Evolutionary conservation across 495 filamentous ascomycete species (phyloP), one percentile per base, ranked within the genome.

Genomic region (Aspergillus ostianus): DNA sequence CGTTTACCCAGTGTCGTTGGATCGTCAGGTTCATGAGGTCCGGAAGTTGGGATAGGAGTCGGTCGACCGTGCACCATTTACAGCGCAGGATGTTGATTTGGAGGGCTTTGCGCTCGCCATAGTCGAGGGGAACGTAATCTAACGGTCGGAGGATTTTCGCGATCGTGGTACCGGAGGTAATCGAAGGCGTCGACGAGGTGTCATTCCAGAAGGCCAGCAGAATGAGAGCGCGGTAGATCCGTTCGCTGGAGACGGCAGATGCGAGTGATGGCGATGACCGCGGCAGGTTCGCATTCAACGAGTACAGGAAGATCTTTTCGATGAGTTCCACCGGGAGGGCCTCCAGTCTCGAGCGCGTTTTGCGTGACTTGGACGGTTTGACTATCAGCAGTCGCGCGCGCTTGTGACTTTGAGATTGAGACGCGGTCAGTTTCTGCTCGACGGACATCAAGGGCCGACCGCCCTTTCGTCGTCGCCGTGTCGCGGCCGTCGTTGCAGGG

Each of bases 311-410:
- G 36, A 85, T 81, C 52, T 72, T 66, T 64, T 84, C 77, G 32
- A 86, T 68, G 9, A 86, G 55, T 59, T 86, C 84, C 2, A 75
- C 73, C 1, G 82, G 84, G 1, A 86, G 68, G 12, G 63, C 61
- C 62, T 85, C 84, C 6, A 86, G 69, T 18, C 55, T 58, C 6
- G 77, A 79, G 7, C 61, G 63, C 6, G 62, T 65, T 51, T 57
- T 68, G 46, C 58, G 60, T 4, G 52, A 47, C 13, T 41, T 58
- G 15, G 47, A 19, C 20, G 63, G 56, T 18, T 60, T 67, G 20
- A 58, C 57, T 46, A 49, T 47, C 45, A 64, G 50, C 5, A 61
- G 58, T 19, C 62, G 60, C 9, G 53, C 27, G 29, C 63, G 58
- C 54, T 64, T 62, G 58, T 45, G 47, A 21, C 44, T 54, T 27